phyloP scores from a whole-genome alignment of 1,139 yeast genomes.

The Pichia sp. region DNA sequence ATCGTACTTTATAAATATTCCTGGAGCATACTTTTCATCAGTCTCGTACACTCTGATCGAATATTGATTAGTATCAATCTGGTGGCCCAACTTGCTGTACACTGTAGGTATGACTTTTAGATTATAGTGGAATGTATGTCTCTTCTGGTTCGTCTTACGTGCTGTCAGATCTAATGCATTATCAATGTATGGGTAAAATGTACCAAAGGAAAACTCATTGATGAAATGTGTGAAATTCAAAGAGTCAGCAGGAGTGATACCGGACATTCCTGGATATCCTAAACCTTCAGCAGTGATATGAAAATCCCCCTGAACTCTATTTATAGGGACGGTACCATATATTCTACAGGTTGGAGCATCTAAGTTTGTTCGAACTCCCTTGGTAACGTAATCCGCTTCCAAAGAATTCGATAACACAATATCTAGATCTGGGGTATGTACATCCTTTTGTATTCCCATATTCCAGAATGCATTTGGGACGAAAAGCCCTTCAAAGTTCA shows the following conservation, averaged over 20 bases:
- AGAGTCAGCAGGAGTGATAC: constrained; percentile 43
- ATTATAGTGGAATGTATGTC: constrained; percentile 54
- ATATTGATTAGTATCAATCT: constrained; percentile 80
- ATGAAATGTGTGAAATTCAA: constrained; percentile 81
- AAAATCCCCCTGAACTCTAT: constrained; percentile 80
- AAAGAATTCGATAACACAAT: constrained; percentile 61
- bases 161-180: constrained; percentile 83
- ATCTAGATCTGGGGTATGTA: constrained; percentile 63
- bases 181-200: constrained; percentile 76
- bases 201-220: constrained; percentile 87
- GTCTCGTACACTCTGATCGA: constrained; percentile 57
- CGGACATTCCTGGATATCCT: constrained; percentile 47
- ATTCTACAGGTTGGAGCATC: constrained; percentile 83
- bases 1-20: constrained; percentile 77
- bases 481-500: constrained; percentile 61
- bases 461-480: constrained; percentile 43
- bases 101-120: constrained; percentile 81
- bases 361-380: constrained; percentile 40
- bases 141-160: constrained; percentile 42
- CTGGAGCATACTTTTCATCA: constrained; percentile 50
- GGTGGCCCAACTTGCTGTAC: constrained; percentile 66
- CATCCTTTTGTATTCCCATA: constrained; percentile 41
- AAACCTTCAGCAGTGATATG: constrained; percentile 76
- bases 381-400: constrained; percentile 53
- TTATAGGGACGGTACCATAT: constrained; percentile 82